Evolutionary conservation across 495 filamentous ascomycete species (phyloP).

Genomic region (Penicillium antarcticum): DNA sequence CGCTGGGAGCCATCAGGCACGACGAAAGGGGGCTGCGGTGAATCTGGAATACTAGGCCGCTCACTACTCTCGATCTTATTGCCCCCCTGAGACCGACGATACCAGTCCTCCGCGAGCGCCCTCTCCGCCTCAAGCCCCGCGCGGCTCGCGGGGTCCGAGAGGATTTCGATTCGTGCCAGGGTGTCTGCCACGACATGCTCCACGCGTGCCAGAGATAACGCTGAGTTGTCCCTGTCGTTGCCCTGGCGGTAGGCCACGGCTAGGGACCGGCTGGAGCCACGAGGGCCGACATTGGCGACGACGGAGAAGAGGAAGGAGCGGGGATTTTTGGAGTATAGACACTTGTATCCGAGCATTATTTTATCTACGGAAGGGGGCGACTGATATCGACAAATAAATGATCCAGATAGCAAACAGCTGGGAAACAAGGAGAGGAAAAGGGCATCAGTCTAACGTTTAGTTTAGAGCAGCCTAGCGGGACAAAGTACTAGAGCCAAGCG

Average conservation of each 20-base stretch:
- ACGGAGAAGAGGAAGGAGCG: slow-evolving; percentile 16
- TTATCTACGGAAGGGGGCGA: too few relatives aligned
- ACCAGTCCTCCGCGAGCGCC: slow-evolving; percentile 6
- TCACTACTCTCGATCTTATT: slow-evolving; percentile 3
- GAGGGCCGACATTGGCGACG: slow-evolving; percentile 17
- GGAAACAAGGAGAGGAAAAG: too few relatives aligned
- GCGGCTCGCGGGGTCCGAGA: slow-evolving; percentile 14
- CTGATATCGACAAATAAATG: too few relatives aligned
- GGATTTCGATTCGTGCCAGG: slow-evolving; percentile 12
- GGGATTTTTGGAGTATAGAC: neutral
- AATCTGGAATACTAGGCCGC: slow-evolving; percentile 16
- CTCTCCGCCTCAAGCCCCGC: slow-evolving; percentile 17
- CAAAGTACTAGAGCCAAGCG: too few relatives aligned
- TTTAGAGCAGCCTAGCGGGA: too few relatives aligned
- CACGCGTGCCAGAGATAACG: neutral
- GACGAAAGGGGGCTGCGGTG: slow-evolving; percentile 15
- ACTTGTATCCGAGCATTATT: slow-evolving; percentile 4
- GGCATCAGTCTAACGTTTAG: too few relatives aligned
- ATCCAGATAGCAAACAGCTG: too few relatives aligned
- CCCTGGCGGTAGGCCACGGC: slow-evolving; percentile 19
- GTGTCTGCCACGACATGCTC: slow-evolving; percentile 9
- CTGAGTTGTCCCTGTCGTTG: neutral
- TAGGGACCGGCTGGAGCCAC: slow-evolving; percentile 12
- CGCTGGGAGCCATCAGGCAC: neutral
- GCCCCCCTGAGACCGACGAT: slow-evolving; percentile 13